phyloP scores from a whole-genome alignment of 257 asterid species.

The Coffea canephora region DNA sequence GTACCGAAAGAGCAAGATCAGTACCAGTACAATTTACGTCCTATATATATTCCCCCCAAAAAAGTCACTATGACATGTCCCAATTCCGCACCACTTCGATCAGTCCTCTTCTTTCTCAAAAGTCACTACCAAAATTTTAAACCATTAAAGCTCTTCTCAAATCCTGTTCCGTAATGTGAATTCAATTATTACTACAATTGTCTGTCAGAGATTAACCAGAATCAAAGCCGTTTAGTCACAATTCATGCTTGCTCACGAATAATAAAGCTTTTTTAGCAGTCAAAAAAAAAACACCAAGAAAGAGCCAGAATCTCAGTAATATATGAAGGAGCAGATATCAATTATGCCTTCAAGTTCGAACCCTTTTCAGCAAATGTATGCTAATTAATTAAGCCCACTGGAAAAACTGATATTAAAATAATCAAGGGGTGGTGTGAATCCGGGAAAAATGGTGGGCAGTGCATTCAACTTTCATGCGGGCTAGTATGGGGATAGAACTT shows the following conservation, averaged over 20 bases:
- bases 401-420: slow-evolving; percentile 5
- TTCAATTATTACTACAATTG: not conserved
- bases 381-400: not conserved
- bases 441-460: slow-evolving; percentile 54
- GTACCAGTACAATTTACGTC: not conserved
- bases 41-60: not conserved
- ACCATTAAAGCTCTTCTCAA: not conserved
- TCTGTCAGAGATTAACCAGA: not conserved
- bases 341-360: not conserved
- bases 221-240: not conserved
- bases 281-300: not conserved
- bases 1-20: slow-evolving; percentile 16
- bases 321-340: not conserved
- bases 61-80: slow-evolving; percentile 17
- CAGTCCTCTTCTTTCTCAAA: slow-evolving; percentile 15
- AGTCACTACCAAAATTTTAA: slow-evolving; percentile 3
- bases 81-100: slow-evolving; percentile 7
- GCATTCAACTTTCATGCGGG: slow-evolving; percentile 30
- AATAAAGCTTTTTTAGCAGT: not conserved
- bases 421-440: slow-evolving; percentile 18
- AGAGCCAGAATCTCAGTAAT: not conserved
- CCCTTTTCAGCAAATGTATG: slow-evolving; percentile 2
- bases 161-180: not conserved
- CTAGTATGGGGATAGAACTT: not conserved
- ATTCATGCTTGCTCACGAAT: not conserved